phyloP scores from a whole-genome alignment of 306 rosid genomes.

The Lathyrus oleraceus region DNA sequence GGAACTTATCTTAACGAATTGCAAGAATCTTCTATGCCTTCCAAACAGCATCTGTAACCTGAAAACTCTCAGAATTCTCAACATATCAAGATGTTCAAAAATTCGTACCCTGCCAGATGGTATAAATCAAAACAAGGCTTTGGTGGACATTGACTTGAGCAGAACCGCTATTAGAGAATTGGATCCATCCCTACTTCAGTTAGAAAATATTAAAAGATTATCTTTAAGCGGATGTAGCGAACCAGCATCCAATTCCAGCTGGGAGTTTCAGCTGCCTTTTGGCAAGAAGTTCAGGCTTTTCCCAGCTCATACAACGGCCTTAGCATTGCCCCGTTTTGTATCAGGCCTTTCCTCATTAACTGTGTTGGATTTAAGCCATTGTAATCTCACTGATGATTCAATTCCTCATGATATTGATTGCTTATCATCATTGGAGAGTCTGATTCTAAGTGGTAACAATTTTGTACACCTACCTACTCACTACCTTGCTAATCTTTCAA shows the following conservation, averaged over 20 bases:
- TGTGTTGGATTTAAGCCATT: constrained; percentile 22
- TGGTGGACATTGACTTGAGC: constrained; percentile 31
- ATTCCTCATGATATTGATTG: constrained; percentile 1
- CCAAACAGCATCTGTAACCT: constrained; percentile 26
- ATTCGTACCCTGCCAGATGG: constrained; percentile 2
- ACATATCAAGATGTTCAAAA: constrained; percentile 26
- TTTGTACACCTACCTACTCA: not conserved
- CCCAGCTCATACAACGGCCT: not conserved
- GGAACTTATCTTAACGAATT: constrained; percentile 2
- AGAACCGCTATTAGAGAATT: constrained; percentile 17
- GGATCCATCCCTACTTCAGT: not conserved
- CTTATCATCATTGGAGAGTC: constrained; percentile 22
- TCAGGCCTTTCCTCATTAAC: not conserved
- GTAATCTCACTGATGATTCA: constrained; percentile 11
- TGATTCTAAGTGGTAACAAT: constrained; percentile 30
- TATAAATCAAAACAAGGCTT: constrained; percentile 17
- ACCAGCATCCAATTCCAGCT: not conserved
- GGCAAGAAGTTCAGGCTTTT: not conserved
- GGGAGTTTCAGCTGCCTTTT: not conserved
- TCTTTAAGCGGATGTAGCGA: not conserved
- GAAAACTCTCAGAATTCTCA: constrained; percentile 20
- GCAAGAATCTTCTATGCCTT: constrained; percentile 15
- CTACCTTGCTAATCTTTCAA: constrained; percentile 26
- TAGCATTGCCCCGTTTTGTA: not conserved
- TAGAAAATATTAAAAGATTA: constrained; percentile 20